A percentile compares a stretch with the other conserved stretches of the same genome.
phyloP scores from a whole-genome alignment of 805 yeast genomes.

The Candida pseudoglaebosa region DNA sequence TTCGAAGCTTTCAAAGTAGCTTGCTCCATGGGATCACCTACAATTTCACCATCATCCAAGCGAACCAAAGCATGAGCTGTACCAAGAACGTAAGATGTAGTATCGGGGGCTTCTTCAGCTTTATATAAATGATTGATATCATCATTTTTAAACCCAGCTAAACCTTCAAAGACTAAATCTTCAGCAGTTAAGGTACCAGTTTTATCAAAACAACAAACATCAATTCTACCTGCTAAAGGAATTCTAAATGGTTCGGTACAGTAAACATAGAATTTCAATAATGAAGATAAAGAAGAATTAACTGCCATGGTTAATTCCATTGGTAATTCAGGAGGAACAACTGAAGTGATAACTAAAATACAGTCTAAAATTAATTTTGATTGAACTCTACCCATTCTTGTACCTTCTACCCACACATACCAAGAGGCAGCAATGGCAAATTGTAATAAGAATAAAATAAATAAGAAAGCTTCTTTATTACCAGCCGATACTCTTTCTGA shows the following conservation, averaged over 20 bases:
- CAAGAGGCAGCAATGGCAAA: conserved; percentile 95
- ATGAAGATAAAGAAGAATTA: conserved; percentile 81
- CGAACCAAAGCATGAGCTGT: conserved; percentile 95
- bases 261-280: conserved; percentile 82
- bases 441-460: conserved; percentile 80
- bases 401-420: conserved; percentile 98
- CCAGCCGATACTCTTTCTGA: conserved; percentile 96
- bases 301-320: conserved; percentile 99
- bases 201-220: conserved; percentile 97
- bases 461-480: conserved; percentile 88
- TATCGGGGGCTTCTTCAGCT: conserved; percentile 61
- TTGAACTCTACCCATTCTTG: conserved; percentile 91
- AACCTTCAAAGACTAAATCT: conserved; percentile 92
- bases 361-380: conserved; percentile 92
- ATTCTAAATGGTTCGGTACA: conserved; percentile 99
- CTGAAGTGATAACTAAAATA: conserved; percentile 92
- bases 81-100: conserved; percentile 73
- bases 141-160: conserved; percentile 68
- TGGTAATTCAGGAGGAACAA: conserved; percentile 98
- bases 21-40: conserved; percentile 99
- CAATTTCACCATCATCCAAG: conserved; percentile 94
- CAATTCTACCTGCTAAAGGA: conserved; percentile 96
- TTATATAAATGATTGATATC: conserved; percentile 54
- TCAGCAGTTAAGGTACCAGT: conserved; percentile 98
- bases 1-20: conserved; percentile 85